Evolutionary conservation across 2,329 filamentous ascomycete species (phyloP).

Genomic region (Fusarium drepaniforme): DNA sequence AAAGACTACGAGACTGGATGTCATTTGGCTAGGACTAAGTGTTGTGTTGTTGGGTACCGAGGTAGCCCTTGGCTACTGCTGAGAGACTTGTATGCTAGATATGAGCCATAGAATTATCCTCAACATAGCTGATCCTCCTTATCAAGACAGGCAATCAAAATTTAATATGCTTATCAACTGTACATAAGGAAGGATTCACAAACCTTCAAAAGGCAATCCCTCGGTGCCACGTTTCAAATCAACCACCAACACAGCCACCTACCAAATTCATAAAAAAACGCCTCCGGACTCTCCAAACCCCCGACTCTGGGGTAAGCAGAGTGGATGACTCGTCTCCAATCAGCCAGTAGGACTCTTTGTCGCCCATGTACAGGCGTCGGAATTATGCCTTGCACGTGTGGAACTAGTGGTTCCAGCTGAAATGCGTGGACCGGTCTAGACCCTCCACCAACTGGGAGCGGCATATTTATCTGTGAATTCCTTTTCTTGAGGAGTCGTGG

Average conservation of each 20-base stretch:
- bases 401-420: constrained; percentile 33
- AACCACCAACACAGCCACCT: neutral
- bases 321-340: constrained; percentile 4
- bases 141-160: neutral
- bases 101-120: neutral
- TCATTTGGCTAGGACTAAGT: too few species aligned
- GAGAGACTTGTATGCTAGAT: neutral
- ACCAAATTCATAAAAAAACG: neutral
- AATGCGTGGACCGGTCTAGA: constrained; percentile 36
- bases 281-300: neutral
- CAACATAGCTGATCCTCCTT: neutral
- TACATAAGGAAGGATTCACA: neutral
- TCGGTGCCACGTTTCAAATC: neutral
- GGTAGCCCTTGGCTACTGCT: neutral
- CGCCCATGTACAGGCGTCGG: neutral
- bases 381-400: constrained; percentile 29
- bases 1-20: too few species aligned
- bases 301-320: constrained; percentile 13
- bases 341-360: neutral
- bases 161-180: neutral
- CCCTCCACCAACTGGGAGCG: neutral
- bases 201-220: too few species aligned
- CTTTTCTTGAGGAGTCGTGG: neutral
- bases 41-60: too few species aligned
- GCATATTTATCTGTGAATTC: constrained; percentile 7